These are phyloP conservation scores for Sanghuangporus weigelae DNA, from an alignment of 1,284 basidiomycete genomes.

Conservation along the genomic window DNA sequence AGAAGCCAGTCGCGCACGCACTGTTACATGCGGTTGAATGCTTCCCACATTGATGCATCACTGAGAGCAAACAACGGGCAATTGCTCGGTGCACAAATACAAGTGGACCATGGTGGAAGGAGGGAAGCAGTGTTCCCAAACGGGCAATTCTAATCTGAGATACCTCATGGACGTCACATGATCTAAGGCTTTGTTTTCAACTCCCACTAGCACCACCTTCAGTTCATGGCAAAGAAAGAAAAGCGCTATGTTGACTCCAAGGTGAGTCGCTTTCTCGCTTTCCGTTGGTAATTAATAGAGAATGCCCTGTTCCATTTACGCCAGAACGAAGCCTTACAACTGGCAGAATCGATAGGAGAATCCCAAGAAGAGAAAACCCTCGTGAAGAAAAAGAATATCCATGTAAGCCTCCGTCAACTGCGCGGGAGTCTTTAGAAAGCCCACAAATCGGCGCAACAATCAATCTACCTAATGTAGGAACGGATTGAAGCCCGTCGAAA, in stretches of 20 bases:
- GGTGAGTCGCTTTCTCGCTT: neutral
- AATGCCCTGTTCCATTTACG: neutral
- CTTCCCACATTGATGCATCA: neutral
- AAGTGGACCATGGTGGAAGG: neutral
- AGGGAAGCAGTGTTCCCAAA: too few species aligned
- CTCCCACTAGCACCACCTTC: neutral
- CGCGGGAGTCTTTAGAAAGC: neutral
- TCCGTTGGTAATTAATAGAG: neutral
- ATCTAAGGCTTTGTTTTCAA: neutral
- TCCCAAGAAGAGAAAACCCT: slow-evolving; percentile 9
- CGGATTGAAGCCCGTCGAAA: slow-evolving; percentile 2
- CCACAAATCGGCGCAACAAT: neutral
- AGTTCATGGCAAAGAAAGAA: slow-evolving; percentile 12
- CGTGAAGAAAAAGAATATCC: neutral
- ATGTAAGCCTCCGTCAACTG: slow-evolving; percentile 2
- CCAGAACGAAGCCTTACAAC: slow-evolving; percentile 9
- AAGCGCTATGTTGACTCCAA: slow-evolving; percentile 14
- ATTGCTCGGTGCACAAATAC: neutral
- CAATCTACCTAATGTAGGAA: neutral
- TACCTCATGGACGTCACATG: neutral
- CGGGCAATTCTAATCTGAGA: too few species aligned
- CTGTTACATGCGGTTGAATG: neutral
- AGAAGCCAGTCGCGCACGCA: neutral
- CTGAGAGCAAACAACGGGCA: neutral
- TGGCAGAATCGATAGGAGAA: slow-evolving; percentile 13